Base-by-base conservation (phyloP, 2,329 filamentous ascomycete species). In the Colletotrichum cuscutae region DNA sequence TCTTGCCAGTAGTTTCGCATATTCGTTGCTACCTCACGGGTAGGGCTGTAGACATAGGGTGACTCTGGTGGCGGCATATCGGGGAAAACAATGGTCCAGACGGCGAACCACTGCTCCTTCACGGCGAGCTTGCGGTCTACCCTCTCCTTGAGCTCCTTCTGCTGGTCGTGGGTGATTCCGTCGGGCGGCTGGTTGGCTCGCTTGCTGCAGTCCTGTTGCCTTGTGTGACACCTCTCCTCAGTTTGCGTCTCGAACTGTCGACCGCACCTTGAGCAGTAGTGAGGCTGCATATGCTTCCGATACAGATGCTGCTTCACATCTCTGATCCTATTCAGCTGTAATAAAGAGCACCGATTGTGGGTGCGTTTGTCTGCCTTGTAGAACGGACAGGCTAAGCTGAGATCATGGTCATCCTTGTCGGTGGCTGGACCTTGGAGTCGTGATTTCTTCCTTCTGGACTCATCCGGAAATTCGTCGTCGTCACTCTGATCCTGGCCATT, bases 271-370 rank as follows among this genome's bases (percentile, higher is more conserved):
- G 68, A 57, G n/a, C 56, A 71, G 12, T 52, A 71, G 11, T 24
- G 49, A 3, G 42, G 15, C 22, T 60, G 63, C 24, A 30, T 56
- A 0, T 67, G 32, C 3, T 15, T 61, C 4, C 68, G 5, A 1
- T 1, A 9, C 1, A 67, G 4, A 56, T 71, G 68, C 32, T 71
- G 68, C 15, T 71, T 71, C 1, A 67, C 63, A 7, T 71, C 56
- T 24, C 57, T 56, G 26, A 37, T 37, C 2, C 63, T 52, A 3
- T 30, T 67, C 7, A 56, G 13, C 6, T 37, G 15, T 1, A 42
- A 6, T 13, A 19, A 60, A 8, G 46, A 24, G 9, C 68, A 71
- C 15, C 42, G 35, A 8, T 62, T 42, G 8, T 71, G 37, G 3
- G n/a, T 61, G 9, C 8, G 13, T 7, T 13, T 28, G 8, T 67